Base-by-base conservation (phyloP, 306 rosid species). In the Vigna angularis region DNA sequence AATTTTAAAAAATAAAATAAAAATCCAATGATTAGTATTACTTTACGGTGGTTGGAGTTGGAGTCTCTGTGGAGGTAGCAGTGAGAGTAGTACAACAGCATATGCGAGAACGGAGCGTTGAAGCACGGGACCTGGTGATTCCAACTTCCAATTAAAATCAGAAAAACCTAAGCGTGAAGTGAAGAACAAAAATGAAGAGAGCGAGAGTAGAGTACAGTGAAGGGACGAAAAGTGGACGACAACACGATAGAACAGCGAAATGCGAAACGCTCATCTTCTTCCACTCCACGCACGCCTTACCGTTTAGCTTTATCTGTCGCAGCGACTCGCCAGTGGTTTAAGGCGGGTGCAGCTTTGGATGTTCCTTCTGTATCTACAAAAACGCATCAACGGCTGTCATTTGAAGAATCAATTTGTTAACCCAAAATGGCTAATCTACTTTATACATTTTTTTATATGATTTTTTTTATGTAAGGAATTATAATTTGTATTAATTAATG, bases 81-180 rank as follows among this genome's bases (percentile, higher is more conserved):
- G 97, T 83, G 14, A 63, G 77, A 59, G 83, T 81, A 16, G 90
- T 57, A 20, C 82, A 83, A 80, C 92, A 88, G 11, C 90, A 91
- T 34, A 89, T 74, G 67, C 79, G 84, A 78, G 83, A 61, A 49
- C 26, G 90, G 68, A 78, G 81, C 67, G 71, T 51, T 3, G 81
- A 71, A 78, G 85, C 79, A 81, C 81, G 50, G 2, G 87, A 75
- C 81, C 94, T 88, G 91, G 36, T 85, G 22, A 66, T 38, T 61
- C 53, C 8, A 64, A 75, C 0, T 16, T 24, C 71, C 6, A 45
- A 28, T 6, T 36, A 80, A 48, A 85, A 83, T 3, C 73, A 9
- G 0, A 50, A 42, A 30, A 17, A 66, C 12, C 44, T 24, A 70
- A 72, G 57, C 8, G 44, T 17, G 18, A 61, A 75, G 4, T 16